Percentiles rank a stretch among this genome's conserved stretches.
These are phyloP conservation scores for Rhodotorula diobovata DNA, from an alignment of 768 basidiomycete genomes.

Conservation along the genomic window DNA sequence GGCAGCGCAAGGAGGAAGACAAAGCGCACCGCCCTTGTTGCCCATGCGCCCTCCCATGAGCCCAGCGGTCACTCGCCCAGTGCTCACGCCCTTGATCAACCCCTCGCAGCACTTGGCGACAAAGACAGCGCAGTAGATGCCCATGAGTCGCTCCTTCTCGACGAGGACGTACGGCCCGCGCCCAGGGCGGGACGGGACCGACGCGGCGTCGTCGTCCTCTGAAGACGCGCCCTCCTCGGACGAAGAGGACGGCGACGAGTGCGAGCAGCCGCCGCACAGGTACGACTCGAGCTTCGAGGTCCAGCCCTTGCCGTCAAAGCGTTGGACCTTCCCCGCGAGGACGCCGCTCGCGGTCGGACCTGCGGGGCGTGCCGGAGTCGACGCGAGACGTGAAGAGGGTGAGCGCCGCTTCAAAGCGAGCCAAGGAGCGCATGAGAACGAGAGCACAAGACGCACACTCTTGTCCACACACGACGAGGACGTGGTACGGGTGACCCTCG, in stretches of 20 bases:
- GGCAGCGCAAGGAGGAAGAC: not conserved
- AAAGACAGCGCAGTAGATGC: conserved; percentile 54
- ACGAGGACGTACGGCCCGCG: conserved; percentile 74
- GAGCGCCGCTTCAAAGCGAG: too few relatives aligned
- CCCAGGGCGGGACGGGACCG: not conserved
- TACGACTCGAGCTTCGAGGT: conserved; percentile 41
- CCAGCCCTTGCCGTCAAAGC: conserved; percentile 37
- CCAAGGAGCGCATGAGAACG: not conserved
- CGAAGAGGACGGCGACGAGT: conserved; percentile 3
- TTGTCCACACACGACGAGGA: conserved; percentile 41
- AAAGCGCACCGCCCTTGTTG: conserved; percentile 62
- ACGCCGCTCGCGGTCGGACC: conserved; percentile 30
- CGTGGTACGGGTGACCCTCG: conserved; percentile 38
- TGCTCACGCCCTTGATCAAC: conserved; percentile 49
- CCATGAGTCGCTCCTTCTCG: conserved; percentile 86
- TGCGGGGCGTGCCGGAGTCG: not conserved
- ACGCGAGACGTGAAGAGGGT: too few relatives aligned
- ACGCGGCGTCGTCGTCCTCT: not conserved
- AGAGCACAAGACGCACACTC: conserved; percentile 24
- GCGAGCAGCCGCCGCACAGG: conserved; percentile 36
- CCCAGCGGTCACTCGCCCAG: conserved; percentile 79
- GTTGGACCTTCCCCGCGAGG: conserved; percentile 21
- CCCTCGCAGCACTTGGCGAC: conserved; percentile 48
- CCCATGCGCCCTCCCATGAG: conserved; percentile 85
- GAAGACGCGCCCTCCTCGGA: not conserved